phyloP scores from a whole-genome alignment of 2,329 filamentous ascomycete genomes.

The Pseudogymnoascus sp. region DNA sequence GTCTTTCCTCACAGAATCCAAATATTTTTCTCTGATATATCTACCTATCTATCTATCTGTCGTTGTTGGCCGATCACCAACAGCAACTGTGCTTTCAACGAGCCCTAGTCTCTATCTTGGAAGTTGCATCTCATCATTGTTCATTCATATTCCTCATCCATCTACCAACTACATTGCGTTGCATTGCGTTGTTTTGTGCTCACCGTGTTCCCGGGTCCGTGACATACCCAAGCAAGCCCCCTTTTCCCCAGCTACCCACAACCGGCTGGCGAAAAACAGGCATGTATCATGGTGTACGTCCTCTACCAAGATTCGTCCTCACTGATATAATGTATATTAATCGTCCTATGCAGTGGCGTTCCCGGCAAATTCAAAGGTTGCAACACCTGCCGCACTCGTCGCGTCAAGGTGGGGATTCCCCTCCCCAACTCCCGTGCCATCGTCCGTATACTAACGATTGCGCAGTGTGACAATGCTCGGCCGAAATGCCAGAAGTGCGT shows the following conservation, averaged over 20 bases:
- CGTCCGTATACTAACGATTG: neutral
- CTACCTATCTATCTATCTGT: neutral
- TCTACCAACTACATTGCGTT: neutral
- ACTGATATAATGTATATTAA: neutral
- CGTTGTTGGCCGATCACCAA: neutral
- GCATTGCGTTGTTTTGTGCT: neutral
- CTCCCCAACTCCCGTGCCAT: neutral
- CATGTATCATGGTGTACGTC: conserved; percentile 10
- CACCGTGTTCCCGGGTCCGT: neutral
- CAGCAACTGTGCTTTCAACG: neutral
- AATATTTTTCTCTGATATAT: neutral
- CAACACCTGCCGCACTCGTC: conserved; percentile 49
- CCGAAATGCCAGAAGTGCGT: conserved; percentile 54
- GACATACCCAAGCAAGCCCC: neutral
- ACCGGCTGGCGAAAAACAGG: neutral
- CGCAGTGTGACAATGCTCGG: conserved; percentile 52
- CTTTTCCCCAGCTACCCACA: neutral
- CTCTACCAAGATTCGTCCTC: neutral
- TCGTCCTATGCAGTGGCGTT: conserved; percentile 47
- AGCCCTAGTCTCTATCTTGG: neutral
- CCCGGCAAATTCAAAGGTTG: conserved; percentile 57
- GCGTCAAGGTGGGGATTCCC: conserved; percentile 44
- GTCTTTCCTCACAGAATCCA: neutral
- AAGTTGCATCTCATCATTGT: neutral
- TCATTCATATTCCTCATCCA: neutral